Evolutionary conservation across 306 rosid genomes (phyloP).

Genomic region (Gastrolobium bilobum): DNA sequence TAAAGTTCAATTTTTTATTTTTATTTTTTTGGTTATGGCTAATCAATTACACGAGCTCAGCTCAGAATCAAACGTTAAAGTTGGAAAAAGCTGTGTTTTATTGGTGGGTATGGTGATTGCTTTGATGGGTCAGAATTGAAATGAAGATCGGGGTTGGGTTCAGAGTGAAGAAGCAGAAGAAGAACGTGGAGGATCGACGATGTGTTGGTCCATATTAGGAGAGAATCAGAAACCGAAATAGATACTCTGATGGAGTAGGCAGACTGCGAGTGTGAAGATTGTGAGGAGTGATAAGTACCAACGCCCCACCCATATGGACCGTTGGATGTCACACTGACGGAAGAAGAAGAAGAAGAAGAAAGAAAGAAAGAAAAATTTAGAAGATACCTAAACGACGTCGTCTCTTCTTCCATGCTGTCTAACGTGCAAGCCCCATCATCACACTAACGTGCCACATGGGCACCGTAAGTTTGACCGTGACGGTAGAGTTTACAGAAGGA

Average conservation of each 20-base stretch:
- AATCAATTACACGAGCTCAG: slow-evolving; percentile 28
- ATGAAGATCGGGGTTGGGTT: slow-evolving; percentile 54
- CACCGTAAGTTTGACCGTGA: no score
- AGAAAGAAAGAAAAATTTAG: no score
- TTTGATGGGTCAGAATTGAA: slow-evolving; percentile 34
- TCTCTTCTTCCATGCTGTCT: no score
- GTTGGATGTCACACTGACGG: slow-evolving; percentile 56
- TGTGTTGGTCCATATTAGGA: slow-evolving; percentile 63
- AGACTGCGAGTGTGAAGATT: slow-evolving; percentile 58
- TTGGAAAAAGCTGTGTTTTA: neutral
- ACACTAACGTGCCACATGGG: no score
- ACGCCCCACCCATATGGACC: slow-evolving; percentile 40
- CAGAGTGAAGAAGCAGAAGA: slow-evolving; percentile 21
- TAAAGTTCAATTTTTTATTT: neutral
- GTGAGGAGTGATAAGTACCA: slow-evolving; percentile 74
- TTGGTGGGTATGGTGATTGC: slow-evolving; percentile 34
- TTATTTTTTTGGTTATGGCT: neutral
- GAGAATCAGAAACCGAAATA: slow-evolving; percentile 44
- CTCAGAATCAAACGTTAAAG: slow-evolving; percentile 14
- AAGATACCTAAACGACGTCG: no score
- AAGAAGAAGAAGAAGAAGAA: no score
- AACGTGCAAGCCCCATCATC: no score
- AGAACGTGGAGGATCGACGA: slow-evolving; percentile 40
- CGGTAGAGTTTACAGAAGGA: no score
- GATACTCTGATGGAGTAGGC: slow-evolving; percentile 8